phyloP scores from a whole-genome alignment of 1,139 yeast species.

The Lodderomyces orthopsilosis region DNA sequence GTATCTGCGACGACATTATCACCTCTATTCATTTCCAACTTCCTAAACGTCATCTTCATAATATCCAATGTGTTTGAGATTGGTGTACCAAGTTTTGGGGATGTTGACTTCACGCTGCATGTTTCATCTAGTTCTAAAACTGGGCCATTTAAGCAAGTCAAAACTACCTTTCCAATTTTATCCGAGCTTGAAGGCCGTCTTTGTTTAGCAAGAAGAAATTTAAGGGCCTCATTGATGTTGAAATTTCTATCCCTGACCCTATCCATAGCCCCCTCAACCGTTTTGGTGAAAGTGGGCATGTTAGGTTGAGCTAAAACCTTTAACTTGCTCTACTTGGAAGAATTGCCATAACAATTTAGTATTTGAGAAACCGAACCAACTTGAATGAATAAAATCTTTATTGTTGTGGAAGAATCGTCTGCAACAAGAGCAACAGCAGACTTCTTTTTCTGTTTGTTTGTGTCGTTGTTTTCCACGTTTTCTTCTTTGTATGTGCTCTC shows the following conservation, averaged over 20 bases:
- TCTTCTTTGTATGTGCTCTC: no score
- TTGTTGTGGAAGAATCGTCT: no score
- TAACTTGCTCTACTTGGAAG: constrained; percentile 68
- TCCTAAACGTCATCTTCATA: constrained; percentile 77
- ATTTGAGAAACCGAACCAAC: no score
- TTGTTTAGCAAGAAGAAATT: no score
- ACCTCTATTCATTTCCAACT: constrained; percentile 44
- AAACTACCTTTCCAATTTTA: constrained; percentile 28
- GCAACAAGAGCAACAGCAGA: no score
- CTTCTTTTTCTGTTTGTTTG: no score
- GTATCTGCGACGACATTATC: constrained; percentile 39
- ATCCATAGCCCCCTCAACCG: constrained; percentile 20
- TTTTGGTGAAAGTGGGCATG: constrained; percentile 19
- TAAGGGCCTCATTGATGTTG: constrained; percentile 31
- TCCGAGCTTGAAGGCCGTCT: no score
- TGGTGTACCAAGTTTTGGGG: no score
- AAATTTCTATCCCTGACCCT: constrained; percentile 22
- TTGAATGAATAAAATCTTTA: no score
- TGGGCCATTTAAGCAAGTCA: constrained; percentile 63
- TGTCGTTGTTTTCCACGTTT: no score
- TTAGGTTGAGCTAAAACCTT: constrained; percentile 64
- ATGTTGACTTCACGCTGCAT: no score
- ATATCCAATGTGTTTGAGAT: constrained; percentile 71
- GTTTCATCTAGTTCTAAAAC: no score
- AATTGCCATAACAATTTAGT: constrained; percentile 41